A percentile compares a stretch with the other conserved stretches of the same genome.
Evolutionary conservation across 345 rosid genomes (phyloP).

Genomic region (Dipteronia sinensis): DNA sequence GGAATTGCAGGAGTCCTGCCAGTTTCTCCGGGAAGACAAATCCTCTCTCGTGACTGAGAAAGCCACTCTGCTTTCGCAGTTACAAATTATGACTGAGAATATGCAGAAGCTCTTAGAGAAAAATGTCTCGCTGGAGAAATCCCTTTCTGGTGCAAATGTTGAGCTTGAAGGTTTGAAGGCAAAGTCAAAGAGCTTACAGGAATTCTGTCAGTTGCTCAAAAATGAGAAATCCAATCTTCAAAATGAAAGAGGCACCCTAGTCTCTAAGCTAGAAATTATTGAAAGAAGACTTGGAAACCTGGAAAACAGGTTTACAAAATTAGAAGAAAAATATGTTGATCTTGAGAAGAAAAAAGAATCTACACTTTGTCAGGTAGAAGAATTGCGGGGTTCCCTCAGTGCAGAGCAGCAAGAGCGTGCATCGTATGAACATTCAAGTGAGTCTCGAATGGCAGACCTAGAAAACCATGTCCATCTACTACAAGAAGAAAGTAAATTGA

Average conservation of each 20-base stretch:
- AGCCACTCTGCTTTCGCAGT: slow-evolving; percentile 75
- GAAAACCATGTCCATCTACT: slow-evolving; percentile 67
- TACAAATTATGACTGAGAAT: slow-evolving; percentile 71
- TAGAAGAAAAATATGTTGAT: slow-evolving; percentile 63
- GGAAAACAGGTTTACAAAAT: slow-evolving; percentile 62
- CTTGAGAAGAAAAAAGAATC: slow-evolving; percentile 72
- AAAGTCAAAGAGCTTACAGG: slow-evolving; percentile 74
- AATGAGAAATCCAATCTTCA: slow-evolving; percentile 67
- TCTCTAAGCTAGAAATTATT: slow-evolving; percentile 60
- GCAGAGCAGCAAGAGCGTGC: slow-evolving; percentile 63
- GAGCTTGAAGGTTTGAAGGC: slow-evolving; percentile 75
- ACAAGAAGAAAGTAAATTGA: slow-evolving; percentile 65
- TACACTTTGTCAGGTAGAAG: slow-evolving; percentile 60
- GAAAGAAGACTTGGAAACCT: slow-evolving; percentile 60
- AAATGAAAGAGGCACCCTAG: slow-evolving; percentile 54
- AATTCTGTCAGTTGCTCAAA: slow-evolving; percentile 65
- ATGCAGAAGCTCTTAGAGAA: slow-evolving; percentile 72
- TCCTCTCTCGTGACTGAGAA: slow-evolving; percentile 65
- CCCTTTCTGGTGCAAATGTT: slow-evolving; percentile 63
- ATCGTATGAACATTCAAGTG: slow-evolving; percentile 54
- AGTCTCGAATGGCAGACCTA: slow-evolving; percentile 63
- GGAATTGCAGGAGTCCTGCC: slow-evolving; percentile 61
- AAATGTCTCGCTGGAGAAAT: slow-evolving; percentile 54
- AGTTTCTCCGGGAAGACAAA: slow-evolving; percentile 72
- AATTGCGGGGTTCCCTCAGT: slow-evolving; percentile 57